phyloP scores from a whole-genome alignment of 192 early-diverging fungal genomes.

The Coemansia sp. region DNA sequence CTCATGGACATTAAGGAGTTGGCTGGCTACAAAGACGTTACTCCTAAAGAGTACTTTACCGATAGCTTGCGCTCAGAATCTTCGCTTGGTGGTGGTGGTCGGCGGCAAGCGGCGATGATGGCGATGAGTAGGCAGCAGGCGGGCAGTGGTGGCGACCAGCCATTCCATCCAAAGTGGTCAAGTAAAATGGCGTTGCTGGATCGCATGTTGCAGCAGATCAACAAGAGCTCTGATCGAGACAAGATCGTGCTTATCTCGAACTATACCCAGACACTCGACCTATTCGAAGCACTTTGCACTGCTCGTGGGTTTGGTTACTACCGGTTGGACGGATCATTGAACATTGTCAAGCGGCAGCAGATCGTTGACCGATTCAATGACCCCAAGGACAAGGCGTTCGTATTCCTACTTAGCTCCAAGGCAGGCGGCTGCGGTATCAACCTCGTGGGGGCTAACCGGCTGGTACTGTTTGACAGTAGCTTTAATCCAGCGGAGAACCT shows the following conservation, averaged over 20 bases:
- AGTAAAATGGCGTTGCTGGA: slow-evolving; percentile 91
- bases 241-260: slow-evolving; percentile 99
- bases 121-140: slow-evolving; percentile 5
- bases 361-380: slow-evolving; percentile 98
- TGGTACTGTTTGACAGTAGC: slow-evolving; percentile 91
- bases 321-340: slow-evolving; percentile 93
- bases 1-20: slow-evolving; percentile 72
- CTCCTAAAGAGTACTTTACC: slow-evolving; percentile 61
- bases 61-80: slow-evolving; percentile 20
- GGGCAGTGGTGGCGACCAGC: slow-evolving; percentile 20
- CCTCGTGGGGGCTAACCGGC: slow-evolving; percentile 95
- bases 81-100: not conserved
- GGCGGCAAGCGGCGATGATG: slow-evolving; percentile 19
- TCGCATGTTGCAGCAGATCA: slow-evolving; percentile 76
- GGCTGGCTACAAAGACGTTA: slow-evolving; percentile 62
- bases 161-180: slow-evolving; percentile 70
- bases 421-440: slow-evolving; percentile 99
- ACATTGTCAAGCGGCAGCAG: slow-evolving; percentile 89
- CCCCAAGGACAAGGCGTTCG: slow-evolving; percentile 81
- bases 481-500: slow-evolving; percentile 96
- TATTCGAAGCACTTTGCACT: slow-evolving; percentile 89
- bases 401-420: slow-evolving; percentile 96
- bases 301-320: slow-evolving; percentile 74
- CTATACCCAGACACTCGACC: slow-evolving; percentile 97
- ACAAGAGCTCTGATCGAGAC: slow-evolving; percentile 71